Evolutionary conservation across 2,329 filamentous ascomycete genomes (phyloP), one percentile per base, ranked within the genome.

Genomic region (Fusarium solani-melongenae): DNA sequence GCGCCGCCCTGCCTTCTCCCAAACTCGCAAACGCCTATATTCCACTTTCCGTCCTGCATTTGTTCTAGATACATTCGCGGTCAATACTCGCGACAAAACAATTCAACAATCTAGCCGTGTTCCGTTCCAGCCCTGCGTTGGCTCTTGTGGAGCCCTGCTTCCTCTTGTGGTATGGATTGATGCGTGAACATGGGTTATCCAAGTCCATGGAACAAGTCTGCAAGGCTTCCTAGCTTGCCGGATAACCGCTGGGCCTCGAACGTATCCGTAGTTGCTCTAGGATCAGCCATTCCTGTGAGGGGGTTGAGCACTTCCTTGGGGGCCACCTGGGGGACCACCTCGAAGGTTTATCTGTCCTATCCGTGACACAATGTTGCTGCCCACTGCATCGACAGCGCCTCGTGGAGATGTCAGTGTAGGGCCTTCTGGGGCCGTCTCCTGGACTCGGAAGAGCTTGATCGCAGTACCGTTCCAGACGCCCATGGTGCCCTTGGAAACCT

Each of bases 391-490:
- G 4, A 98, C 95, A 1, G 96, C 96, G 0, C 95, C 96, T 67
- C 95, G 90, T 0, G 96, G 96, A 36, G 93, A 94, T 27, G 94
- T 90, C 70, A 99, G 83, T 14, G 92, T 94, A 5, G 95, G 95
- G 0, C 95, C 93, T 74, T 93, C 88, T 1, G 94, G 89, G 3
- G 92, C 93, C 17, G 93, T 93, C 80, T 97, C 94, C 81, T 97
- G 94, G 4, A 98, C 95, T 58, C 91, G 92, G 84, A 99, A 99
- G 15, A 99, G 86, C 80, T 92, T 93, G 81, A 99, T 94, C 3
- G 87, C 87, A 1, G 96, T 98, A 38, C 94, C 93, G 79, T 96
- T 98, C 96, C 96, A 99, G 2, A 98, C 92, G 9, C 96, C 96
- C 34, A 95, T 94, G 3, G 94, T 95, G 33, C 95, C 95, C 79